Conservation (phyloP, 768 basidiomycete genomes). For the Auriscalpium microsporum region DNA sequence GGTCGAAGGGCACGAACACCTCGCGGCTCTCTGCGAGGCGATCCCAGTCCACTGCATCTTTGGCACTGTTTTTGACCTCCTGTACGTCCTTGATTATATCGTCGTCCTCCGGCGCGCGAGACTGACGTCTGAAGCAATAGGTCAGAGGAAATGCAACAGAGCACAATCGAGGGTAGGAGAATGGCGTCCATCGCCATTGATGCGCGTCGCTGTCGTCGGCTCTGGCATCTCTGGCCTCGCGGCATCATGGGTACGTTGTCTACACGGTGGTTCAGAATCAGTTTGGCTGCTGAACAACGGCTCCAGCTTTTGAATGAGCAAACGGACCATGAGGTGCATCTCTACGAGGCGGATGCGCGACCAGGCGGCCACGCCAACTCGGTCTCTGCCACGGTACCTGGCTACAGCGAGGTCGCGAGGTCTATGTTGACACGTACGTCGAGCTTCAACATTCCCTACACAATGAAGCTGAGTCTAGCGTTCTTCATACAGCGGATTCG, state of each 20-base stretch:
- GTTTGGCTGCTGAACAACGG: background rate
- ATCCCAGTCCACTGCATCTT: background rate
- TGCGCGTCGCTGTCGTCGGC: slow-evolving; percentile 62
- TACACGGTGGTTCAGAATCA: background rate
- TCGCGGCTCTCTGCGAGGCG: background rate
- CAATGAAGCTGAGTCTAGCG: too few species aligned
- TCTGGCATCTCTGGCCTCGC: slow-evolving; percentile 74
- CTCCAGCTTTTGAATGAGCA: slow-evolving; percentile 60
- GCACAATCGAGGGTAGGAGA: too few species aligned
- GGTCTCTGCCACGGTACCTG: slow-evolving; percentile 44
- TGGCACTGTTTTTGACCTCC: background rate
- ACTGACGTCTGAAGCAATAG: too few species aligned
- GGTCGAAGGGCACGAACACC: background rate
- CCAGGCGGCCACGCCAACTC: slow-evolving; percentile 78
- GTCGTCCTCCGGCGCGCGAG: too few species aligned
- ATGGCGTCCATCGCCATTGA: too few species aligned
- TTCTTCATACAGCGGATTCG: slow-evolving; percentile 41
- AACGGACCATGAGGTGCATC: slow-evolving; percentile 65
- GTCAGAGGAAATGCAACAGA: too few species aligned
- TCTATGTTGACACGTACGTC: slow-evolving; percentile 65
- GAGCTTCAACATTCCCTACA: background rate
- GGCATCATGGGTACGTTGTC: slow-evolving; percentile 55
- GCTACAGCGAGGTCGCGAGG: slow-evolving; percentile 29
- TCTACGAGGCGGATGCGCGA: slow-evolving; percentile 60
- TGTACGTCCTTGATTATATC: too few species aligned